Percentiles rank a stretch among this genome's conserved stretches.
Conservation (phyloP, 768 basidiomycete species). For the Lactifluus echinatus region DNA sequence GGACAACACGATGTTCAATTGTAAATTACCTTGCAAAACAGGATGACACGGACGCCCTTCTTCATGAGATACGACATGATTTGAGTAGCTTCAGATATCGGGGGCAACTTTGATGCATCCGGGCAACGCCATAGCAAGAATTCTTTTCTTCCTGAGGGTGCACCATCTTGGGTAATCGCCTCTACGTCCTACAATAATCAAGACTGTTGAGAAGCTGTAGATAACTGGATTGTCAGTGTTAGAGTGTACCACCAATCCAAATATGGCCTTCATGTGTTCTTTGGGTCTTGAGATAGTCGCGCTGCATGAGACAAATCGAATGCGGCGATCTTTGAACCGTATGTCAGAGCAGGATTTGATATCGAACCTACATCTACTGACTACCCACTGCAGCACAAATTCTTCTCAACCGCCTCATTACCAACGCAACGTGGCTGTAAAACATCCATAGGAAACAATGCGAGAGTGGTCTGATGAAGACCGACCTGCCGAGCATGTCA, state of each 20-base stretch:
- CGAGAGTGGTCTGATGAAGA: background rate
- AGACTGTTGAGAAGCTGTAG: background rate
- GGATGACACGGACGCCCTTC: slow-evolving; percentile 66
- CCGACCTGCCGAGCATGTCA: slow-evolving; percentile 69
- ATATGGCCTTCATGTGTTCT: slow-evolving; percentile 68
- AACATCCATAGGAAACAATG: background rate
- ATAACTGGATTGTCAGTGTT: background rate
- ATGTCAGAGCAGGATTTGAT: background rate
- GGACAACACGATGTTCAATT: background rate
- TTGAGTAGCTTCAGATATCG: slow-evolving; percentile 58
- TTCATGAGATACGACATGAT: slow-evolving; percentile 80
- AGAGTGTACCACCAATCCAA: slow-evolving; percentile 44
- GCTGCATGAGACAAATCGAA: slow-evolving; percentile 75
- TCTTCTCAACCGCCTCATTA: slow-evolving; percentile 67
- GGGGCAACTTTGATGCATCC: slow-evolving; percentile 43
- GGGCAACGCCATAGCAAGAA: slow-evolving; percentile 73
- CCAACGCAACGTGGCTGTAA: slow-evolving; percentile 67
- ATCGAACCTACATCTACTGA: slow-evolving; percentile 23
- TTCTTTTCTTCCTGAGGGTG: slow-evolving; percentile 74
- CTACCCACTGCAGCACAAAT: slow-evolving; percentile 73
- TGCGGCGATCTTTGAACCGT: slow-evolving; percentile 37
- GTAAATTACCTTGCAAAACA: slow-evolving; percentile 72
- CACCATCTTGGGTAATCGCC: slow-evolving; percentile 70
- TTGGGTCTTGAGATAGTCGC: slow-evolving; percentile 76
- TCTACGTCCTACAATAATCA: slow-evolving; percentile 43